Evolutionary conservation across 495 filamentous ascomycete genomes (phyloP), one percentile per base, ranked within the genome.

Genomic region (Penicillium odoratum): DNA sequence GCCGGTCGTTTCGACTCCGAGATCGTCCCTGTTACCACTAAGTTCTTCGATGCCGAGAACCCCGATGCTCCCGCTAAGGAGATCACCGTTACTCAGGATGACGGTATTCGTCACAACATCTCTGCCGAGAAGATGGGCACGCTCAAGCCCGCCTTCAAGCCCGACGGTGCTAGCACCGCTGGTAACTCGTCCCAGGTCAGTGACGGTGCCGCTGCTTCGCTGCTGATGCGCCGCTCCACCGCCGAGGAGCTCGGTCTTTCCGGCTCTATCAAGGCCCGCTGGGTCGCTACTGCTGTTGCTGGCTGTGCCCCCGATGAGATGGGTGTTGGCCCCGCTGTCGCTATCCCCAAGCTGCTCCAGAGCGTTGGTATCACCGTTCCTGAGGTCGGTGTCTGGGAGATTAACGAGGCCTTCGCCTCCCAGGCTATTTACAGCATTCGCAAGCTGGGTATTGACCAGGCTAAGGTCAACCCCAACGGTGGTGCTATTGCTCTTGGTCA

Each of bases 361-460:
- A 79, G 81, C 53, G 79, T 88, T 9, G 90, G 86, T 16, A 58
- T 96, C 36, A 64, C 65, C 48, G 84, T 77, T 6, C 74, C 77
- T 9, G 90, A 97, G 48, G 86, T 97, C 0, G 83, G 87, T 6
- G 76, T 93, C n/a, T 97, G 92, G 92, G 93, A 97, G 80, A 87
- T 97, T 69, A 97, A 97, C 72, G 93, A 97, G 80, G 92, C 93
- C 18, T 97, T 96, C 74, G 93, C 93, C 4, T 89, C 87, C 53
- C 93, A 97, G 76, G 87, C 90, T 11, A 69, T 97, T 9, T 90
- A 95, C 75, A 93, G 88, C 66, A 69, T 91, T 34, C 75, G 90
- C 61, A 82, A 86, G 72, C 75, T 96, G 16, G 90, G 90, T 8
- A 82, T 85, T 76, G 81, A 81, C 61, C 72, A 82, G 60, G 82